A percentile compares a stretch with the other conserved stretches of the same genome.
phyloP scores from a whole-genome alignment of 2,329 filamentous ascomycete genomes.

The Mycogone perniciosa region DNA sequence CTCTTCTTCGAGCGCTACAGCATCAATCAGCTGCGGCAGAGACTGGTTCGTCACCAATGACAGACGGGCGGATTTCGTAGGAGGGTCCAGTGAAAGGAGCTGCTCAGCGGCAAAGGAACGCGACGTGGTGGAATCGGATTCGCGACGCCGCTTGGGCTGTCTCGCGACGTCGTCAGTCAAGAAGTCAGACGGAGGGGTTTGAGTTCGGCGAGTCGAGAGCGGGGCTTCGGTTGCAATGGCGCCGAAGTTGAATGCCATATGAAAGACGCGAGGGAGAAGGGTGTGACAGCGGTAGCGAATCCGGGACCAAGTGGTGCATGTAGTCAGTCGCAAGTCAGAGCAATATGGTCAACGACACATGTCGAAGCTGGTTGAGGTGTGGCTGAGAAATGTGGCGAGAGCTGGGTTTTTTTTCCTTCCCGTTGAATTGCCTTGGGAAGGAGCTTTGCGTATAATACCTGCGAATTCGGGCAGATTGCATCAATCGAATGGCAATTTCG shows the following conservation, averaged over 20 bases:
- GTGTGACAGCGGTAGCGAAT: constrained; percentile 5
- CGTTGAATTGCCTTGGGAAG: not conserved
- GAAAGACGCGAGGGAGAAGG: constrained; percentile 3
- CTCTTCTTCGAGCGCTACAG: constrained; percentile 49
- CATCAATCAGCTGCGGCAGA: constrained; percentile 44
- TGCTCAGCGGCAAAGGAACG: constrained; percentile 24
- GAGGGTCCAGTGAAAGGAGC: constrained; percentile 39
- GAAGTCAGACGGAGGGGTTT: constrained; percentile 31
- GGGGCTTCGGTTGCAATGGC: constrained; percentile 47
- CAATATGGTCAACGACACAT: constrained; percentile 27
- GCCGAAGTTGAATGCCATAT: constrained; percentile 51
- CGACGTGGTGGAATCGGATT: constrained; percentile 38
- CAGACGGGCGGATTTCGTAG: constrained; percentile 48
- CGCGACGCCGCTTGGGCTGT: constrained; percentile 40
- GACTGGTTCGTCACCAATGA: constrained; percentile 38
- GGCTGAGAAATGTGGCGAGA: constrained; percentile 41
- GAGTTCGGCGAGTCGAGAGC: constrained; percentile 31
- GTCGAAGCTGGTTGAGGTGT: constrained; percentile 33
- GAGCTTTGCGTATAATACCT: not conserved
- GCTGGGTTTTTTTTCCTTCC: constrained; percentile 23
- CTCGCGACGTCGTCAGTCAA: constrained; percentile 36
- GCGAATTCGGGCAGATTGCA: not conserved
- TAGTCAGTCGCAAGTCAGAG: constrained; percentile 10
- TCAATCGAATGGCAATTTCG: constrained; percentile 2
- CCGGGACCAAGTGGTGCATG: constrained; percentile 6